Evolutionary conservation across 768 basidiomycete species (phyloP).

Genomic region (Hygrophorus pudorinus): DNA sequence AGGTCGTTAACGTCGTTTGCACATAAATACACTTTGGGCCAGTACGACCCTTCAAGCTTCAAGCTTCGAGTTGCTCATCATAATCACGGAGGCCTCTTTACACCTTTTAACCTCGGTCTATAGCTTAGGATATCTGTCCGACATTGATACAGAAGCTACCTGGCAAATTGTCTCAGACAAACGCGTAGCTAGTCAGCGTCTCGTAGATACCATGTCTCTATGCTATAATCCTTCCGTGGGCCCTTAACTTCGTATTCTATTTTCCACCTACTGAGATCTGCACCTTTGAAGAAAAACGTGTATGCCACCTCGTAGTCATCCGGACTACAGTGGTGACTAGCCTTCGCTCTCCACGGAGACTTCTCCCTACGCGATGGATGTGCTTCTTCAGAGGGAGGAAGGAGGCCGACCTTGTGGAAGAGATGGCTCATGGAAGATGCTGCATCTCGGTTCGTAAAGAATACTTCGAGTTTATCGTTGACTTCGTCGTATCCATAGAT

Average conservation of each 20-base stretch:
- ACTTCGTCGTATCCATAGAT: neutral
- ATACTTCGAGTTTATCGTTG: neutral
- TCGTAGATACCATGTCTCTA: neutral
- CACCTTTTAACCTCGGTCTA: too few species aligned
- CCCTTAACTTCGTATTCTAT: neutral
- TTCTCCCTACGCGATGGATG: neutral
- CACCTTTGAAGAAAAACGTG: conserved; percentile 1
- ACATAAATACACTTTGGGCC: too few species aligned
- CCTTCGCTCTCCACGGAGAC: neutral
- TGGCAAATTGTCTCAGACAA: too few species aligned
- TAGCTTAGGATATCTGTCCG: too few species aligned
- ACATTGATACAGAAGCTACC: too few species aligned
- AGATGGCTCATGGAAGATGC: neutral
- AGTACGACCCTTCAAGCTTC: too few species aligned
- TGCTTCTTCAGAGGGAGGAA: too few species aligned
- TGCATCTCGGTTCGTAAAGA: neutral
- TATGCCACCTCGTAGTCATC: conserved; percentile 1
- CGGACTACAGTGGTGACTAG: neutral
- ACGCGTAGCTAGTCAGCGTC: too few species aligned
- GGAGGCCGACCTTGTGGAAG: too few species aligned
- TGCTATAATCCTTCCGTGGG: conserved; percentile 2
- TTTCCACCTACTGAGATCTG: neutral
- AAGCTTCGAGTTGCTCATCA: too few species aligned
- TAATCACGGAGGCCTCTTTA: too few species aligned
- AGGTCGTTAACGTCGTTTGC: too few species aligned